Evolutionary conservation across 1,284 basidiomycete genomes (phyloP).

Genomic region (Ustilago lituana): DNA sequence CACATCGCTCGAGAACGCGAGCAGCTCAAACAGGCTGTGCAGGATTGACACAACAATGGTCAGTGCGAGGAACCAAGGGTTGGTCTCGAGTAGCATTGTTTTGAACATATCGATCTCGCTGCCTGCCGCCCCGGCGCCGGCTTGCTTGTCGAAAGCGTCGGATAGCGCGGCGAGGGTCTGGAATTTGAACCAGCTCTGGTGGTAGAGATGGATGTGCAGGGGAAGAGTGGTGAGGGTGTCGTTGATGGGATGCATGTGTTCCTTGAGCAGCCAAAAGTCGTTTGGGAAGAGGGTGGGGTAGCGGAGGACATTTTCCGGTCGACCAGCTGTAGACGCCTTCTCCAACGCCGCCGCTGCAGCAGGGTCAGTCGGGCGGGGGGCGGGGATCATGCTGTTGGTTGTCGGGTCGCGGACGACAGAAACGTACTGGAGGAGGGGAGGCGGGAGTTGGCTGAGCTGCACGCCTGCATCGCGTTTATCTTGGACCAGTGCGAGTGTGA

Average conservation of each 20-base stretch:
- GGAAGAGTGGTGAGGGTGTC: slow-evolving; percentile 71
- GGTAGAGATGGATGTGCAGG: slow-evolving; percentile 82
- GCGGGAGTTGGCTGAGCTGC: slow-evolving; percentile 74
- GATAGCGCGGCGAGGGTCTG: slow-evolving; percentile 58
- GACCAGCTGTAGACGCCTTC: slow-evolving; percentile 11
- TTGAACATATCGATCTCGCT: slow-evolving; percentile 72
- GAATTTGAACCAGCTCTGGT: slow-evolving; percentile 71
- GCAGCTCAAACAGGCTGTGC: slow-evolving; percentile 77
- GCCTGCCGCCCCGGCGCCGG: slow-evolving; percentile 74
- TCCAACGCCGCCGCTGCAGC: slow-evolving; percentile 8
- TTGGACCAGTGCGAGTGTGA: slow-evolving; percentile 82
- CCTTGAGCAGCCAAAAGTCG: slow-evolving; percentile 78
- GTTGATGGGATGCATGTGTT: slow-evolving; percentile 68
- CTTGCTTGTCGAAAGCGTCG: slow-evolving; percentile 76
- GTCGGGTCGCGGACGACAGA: slow-evolving; percentile 44
- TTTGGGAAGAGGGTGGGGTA: slow-evolving; percentile 87
- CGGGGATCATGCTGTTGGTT: slow-evolving; percentile 9
- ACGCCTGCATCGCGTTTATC: slow-evolving; percentile 72
- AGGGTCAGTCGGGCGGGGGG: slow-evolving; percentile 15
- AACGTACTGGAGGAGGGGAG: slow-evolving; percentile 71
- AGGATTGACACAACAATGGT: slow-evolving; percentile 80
- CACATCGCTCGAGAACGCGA: slow-evolving; percentile 75
- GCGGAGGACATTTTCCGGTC: slow-evolving; percentile 28
- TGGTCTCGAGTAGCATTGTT: slow-evolving; percentile 75
- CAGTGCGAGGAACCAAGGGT: slow-evolving; percentile 84